phyloP scores from a whole-genome alignment of 106 monocot genomes.

The Platanthera guangdongensis region DNA sequence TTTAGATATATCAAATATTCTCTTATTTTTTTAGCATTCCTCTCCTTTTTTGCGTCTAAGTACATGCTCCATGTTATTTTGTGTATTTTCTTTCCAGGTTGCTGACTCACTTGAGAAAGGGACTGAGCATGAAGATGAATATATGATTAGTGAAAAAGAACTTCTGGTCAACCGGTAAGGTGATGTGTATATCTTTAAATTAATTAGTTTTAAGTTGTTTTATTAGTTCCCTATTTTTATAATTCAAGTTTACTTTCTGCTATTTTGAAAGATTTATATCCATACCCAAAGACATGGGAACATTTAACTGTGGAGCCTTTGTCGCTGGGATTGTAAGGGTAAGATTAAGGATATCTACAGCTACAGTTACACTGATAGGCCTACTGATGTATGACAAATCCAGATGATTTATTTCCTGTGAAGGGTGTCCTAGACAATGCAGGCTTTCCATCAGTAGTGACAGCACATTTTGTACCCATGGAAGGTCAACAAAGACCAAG shows the following conservation, averaged over 20 bases:
- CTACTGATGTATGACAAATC: background rate
- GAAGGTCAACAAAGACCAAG: constrained; percentile 84
- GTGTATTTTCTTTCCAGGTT: constrained; percentile 30
- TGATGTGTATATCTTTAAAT: background rate
- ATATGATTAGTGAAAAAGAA: constrained; percentile 98
- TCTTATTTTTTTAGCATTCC: no score
- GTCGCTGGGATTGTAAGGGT: constrained; percentile 94
- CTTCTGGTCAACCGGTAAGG: constrained; percentile 81
- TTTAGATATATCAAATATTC: no score
- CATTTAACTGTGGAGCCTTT: constrained; percentile 96
- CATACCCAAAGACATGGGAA: constrained; percentile 93
- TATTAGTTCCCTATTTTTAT: background rate
- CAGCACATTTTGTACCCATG: constrained; percentile 95
- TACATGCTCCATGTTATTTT: background rate
- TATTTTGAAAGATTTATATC: constrained; percentile 62
- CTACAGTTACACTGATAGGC: background rate
- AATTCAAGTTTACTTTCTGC: background rate
- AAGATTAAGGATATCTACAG: background rate
- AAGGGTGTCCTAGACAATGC: constrained; percentile 88
- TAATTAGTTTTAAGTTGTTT: background rate
- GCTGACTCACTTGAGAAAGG: constrained; percentile 99
- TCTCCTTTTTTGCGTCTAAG: background rate
- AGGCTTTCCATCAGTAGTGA: constrained; percentile 92
- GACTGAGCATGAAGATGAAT: constrained; percentile 97
- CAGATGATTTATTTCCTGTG: constrained; percentile 8